Conservation (phyloP, 768 basidiomycete genomes). For the Dictyophora rubrovolvata region DNA sequence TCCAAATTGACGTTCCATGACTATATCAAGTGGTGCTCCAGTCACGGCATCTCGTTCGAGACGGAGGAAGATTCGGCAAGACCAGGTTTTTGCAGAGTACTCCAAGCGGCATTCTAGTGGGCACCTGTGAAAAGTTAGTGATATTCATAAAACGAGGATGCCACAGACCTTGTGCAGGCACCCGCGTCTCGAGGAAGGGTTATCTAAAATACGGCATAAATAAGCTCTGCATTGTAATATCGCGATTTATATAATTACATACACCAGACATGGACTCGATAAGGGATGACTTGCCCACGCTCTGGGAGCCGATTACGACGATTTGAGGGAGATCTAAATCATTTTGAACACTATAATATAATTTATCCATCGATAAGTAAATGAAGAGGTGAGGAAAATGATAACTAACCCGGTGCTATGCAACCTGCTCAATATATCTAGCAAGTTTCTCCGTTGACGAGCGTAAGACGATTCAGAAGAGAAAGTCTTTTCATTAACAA, state of each 20-base stretch:
- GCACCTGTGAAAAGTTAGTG: slow-evolving; percentile 17
- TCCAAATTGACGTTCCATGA: slow-evolving; percentile 33
- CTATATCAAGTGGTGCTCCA: slow-evolving; percentile 19
- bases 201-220: slow-evolving; percentile 30
- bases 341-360: slow-evolving; percentile 41
- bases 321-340: slow-evolving; percentile 70
- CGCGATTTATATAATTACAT: not conserved
- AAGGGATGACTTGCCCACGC: slow-evolving; percentile 66
- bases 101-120: slow-evolving; percentile 28
- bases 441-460: slow-evolving; percentile 33
- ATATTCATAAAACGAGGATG: not conserved
- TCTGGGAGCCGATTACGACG: slow-evolving; percentile 62
- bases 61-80: slow-evolving; percentile 32
- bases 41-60: slow-evolving; percentile 23
- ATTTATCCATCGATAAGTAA: not conserved
- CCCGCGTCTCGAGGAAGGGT: slow-evolving; percentile 59
- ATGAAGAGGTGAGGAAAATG: not conserved
- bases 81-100: slow-evolving; percentile 16
- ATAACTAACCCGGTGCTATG: slow-evolving; percentile 48
- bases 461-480: slow-evolving; percentile 7
- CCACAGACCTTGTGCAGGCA: slow-evolving; percentile 56
- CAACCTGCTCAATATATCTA: slow-evolving; percentile 51
- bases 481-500: not conserved
- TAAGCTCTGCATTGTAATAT: not conserved
- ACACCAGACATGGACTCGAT: slow-evolving; percentile 58